Evolutionary conservation across 1,284 basidiomycete genomes (phyloP).

Genomic region (Cryptococcus hybrid): DNA sequence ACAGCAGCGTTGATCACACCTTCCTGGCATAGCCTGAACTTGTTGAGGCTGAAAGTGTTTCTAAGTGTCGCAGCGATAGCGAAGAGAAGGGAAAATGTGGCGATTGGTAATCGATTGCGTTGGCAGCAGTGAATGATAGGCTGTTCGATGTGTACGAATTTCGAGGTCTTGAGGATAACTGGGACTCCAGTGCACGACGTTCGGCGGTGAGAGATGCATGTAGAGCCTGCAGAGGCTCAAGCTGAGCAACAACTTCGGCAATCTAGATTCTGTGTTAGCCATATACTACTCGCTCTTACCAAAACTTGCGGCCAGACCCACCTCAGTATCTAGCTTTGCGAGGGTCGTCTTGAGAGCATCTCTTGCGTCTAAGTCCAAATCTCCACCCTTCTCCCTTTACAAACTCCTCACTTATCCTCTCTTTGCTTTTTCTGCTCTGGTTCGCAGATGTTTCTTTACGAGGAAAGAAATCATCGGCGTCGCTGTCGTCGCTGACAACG

Average conservation of each 20-base stretch:
- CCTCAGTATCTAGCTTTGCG: slow-evolving; percentile 36
- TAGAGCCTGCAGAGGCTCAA: slow-evolving; percentile 32
- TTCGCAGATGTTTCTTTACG: no score
- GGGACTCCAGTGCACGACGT: slow-evolving; percentile 16
- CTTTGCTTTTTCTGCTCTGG: no score
- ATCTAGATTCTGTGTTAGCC: slow-evolving; percentile 20
- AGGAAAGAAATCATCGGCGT: no score
- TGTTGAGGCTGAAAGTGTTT: slow-evolving; percentile 19
- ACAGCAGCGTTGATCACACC: slow-evolving; percentile 43
- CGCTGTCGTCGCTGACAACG: not conserved
- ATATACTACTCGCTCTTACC: not conserved
- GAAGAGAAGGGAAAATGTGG: slow-evolving; percentile 25
- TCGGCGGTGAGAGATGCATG: slow-evolving; percentile 24
- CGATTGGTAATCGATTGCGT: slow-evolving; percentile 26
- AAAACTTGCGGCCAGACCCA: slow-evolving; percentile 8
- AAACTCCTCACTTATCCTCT: no score
- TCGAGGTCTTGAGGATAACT: slow-evolving; percentile 7
- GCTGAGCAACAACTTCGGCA: slow-evolving; percentile 28
- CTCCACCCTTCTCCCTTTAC: not conserved
- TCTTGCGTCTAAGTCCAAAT: slow-evolving; percentile 16
- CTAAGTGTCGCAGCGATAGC: slow-evolving; percentile 17
- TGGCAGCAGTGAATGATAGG: not conserved
- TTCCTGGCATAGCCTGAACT: slow-evolving; percentile 36
- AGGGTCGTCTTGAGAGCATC: slow-evolving; percentile 27
- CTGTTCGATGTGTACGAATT: not conserved